These are phyloP conservation scores for Pseudocercospora eumusae DNA, from an alignment of 2,329 filamentous ascomycete species.

Conservation along the genomic window DNA sequence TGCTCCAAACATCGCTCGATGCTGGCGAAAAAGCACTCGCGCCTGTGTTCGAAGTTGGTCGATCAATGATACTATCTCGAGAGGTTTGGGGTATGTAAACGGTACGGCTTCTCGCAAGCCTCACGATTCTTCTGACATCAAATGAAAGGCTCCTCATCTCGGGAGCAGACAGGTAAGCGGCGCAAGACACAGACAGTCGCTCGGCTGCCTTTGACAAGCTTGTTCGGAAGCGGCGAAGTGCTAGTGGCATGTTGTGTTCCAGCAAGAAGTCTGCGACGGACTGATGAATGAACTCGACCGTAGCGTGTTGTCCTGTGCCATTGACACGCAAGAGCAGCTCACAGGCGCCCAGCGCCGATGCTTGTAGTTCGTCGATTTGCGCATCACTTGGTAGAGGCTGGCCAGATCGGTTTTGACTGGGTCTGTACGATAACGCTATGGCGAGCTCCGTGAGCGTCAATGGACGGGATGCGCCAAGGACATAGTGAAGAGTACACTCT, in stretches of 20 bases:
- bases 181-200: conserved; percentile 5
- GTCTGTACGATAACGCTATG: conserved; percentile 6
- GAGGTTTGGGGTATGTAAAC: background rate
- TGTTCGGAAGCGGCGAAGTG: conserved; percentile 7
- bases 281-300: conserved; percentile 11
- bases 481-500: conserved; percentile 4
- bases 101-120: background rate
- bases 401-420: background rate
- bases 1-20: conserved; percentile 10
- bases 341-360: background rate
- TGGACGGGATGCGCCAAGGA: conserved; percentile 8
- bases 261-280: conserved; percentile 14
- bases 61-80: conserved; percentile 11
- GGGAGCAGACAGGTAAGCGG: conserved; percentile 2
- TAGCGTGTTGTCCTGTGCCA: conserved; percentile 6
- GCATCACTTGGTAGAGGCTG: conserved; percentile 5
- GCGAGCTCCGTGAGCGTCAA: conserved; percentile 13
- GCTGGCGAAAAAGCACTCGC: conserved; percentile 10
- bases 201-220: conserved; percentile 6
- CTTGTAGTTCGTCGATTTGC: conserved; percentile 8
- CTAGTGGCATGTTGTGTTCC: conserved; percentile 8
- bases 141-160: conserved; percentile 4
- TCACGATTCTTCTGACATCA: conserved; percentile 7
- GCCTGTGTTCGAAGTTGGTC: background rate
- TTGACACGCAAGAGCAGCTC: conserved; percentile 4